Conservation (phyloP, 805 yeast species). For the Monosporozyma aquatica region DNA sequence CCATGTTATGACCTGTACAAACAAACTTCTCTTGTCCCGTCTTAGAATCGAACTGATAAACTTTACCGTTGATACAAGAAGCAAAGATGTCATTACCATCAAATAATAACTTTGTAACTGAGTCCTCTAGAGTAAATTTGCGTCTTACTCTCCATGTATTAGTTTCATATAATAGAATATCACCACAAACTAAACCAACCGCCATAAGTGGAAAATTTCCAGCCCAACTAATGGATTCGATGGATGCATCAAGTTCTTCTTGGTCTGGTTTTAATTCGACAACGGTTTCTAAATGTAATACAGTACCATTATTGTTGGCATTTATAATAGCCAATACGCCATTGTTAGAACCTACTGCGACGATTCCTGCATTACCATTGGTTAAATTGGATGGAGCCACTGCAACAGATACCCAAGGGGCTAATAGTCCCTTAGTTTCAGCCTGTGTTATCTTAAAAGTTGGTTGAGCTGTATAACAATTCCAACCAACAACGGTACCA, state of each 20-base stretch:
- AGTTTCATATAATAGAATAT: slow-evolving; percentile 71
- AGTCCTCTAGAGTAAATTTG: slow-evolving; percentile 60
- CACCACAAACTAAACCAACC: slow-evolving; percentile 83
- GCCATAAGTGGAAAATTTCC: slow-evolving; percentile 58
- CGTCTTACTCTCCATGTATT: slow-evolving; percentile 81
- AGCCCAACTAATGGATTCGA: slow-evolving; percentile 81
- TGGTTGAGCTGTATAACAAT: slow-evolving; percentile 66
- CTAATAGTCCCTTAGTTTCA: slow-evolving; percentile 62
- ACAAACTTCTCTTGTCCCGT: slow-evolving; percentile 69
- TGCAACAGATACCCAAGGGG: slow-evolving; percentile 82
- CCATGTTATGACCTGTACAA: slow-evolving; percentile 90
- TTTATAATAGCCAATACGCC: slow-evolving; percentile 79
- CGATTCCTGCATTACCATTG: slow-evolving; percentile 41
- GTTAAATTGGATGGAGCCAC: slow-evolving; percentile 29
- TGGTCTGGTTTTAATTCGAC: slow-evolving; percentile 47
- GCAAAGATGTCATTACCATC: slow-evolving; percentile 52
- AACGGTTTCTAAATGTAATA: slow-evolving; percentile 57
- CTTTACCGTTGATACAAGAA: slow-evolving; percentile 74
- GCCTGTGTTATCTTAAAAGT: slow-evolving; percentile 56
- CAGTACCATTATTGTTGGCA: slow-evolving; percentile 53
- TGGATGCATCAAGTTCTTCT: slow-evolving; percentile 55
- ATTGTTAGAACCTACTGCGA: slow-evolving; percentile 82
- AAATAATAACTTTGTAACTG: slow-evolving; percentile 73
- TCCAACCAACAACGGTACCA: slow-evolving; percentile 82
- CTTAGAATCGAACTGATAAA: slow-evolving; percentile 83